A percentile compares a stretch with the other conserved stretches of the same genome.
Conservation (phyloP, 2,329 filamentous ascomycete genomes). For the Hypoxylon sp. region DNA sequence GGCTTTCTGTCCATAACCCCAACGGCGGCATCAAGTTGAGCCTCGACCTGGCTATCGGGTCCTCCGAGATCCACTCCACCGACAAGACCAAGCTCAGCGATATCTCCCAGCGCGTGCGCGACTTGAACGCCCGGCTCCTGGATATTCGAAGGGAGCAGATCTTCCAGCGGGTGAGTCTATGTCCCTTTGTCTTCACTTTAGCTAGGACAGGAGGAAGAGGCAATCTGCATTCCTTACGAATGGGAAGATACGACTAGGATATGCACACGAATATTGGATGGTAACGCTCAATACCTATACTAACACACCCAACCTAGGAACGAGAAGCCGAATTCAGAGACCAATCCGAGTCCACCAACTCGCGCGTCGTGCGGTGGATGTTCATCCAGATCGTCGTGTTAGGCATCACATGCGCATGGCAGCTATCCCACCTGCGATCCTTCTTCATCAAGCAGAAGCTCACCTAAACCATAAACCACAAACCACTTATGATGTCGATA, state of each 20-base stretch:
- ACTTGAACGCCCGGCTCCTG: constrained; percentile 86
- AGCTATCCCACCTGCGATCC: constrained; percentile 91
- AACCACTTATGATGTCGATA: constrained; percentile 5
- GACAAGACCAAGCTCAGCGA: constrained; percentile 95
- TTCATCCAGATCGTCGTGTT: constrained; percentile 89
- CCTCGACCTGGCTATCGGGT: constrained; percentile 93
- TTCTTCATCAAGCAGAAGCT: constrained; percentile 99
- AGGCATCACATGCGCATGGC: constrained; percentile 93
- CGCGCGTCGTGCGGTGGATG: constrained; percentile 93
- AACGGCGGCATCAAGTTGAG: constrained; percentile 85
- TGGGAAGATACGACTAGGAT: not conserved
- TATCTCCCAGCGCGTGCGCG: constrained; percentile 87
- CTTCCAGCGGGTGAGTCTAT: constrained; percentile 82
- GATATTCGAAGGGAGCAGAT: constrained; percentile 96
- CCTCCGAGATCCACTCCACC: constrained; percentile 90
- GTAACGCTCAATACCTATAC: not conserved
- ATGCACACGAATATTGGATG: not conserved
- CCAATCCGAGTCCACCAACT: constrained; percentile 94
- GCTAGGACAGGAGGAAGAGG: not conserved
- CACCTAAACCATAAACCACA: constrained; percentile 72
- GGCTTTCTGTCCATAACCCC: constrained; percentile 74
- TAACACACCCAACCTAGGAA: constrained; percentile 71
- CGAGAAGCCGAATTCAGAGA: constrained; percentile 98
- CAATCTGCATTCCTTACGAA: not conserved
- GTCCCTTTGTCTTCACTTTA: not conserved